Evolutionary conservation across 371 early-diverging fungal species (phyloP), one percentile per base, ranked within the genome.

Genomic region (Mucor lusitanicus): DNA sequence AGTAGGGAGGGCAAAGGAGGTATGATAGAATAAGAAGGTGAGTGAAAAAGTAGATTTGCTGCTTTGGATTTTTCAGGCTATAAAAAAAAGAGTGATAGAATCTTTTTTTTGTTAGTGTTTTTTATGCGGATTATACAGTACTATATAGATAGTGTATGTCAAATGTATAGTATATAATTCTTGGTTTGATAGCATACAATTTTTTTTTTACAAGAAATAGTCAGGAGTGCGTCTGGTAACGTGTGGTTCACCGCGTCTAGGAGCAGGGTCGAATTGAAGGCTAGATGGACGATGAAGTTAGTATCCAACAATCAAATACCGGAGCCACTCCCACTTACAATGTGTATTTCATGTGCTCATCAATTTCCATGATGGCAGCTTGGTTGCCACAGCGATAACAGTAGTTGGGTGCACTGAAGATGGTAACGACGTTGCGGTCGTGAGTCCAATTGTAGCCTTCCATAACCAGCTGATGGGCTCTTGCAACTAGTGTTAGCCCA

Each of bases 331-430:
- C 0, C n/a, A 84, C 90, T 78, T 86, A 95, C 93, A 94, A 94
- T 63, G 93, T 90, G 84, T 97, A 95, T 87, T 98, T 93, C 63
- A 94, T 83, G 61, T 89, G 87, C 77, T 98, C 97, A 72, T 96
- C 93, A 69, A 99, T 91, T 71, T 93, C 88, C 94, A 99, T 91
- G 63, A 99, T 95, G 28, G 97, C 93, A 25, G 99, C 99, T 46
- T 99, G 95, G 79, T 99, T 99, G 27, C 99, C 99, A 73, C 99
- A 99, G 60, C 99, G 91, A 80, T 99, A 99, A 83, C 99, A 99
- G 80, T 99, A 99, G 82, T 97, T 99, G 25, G 99, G 99, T 27
- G 99, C 99, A 82, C 94, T 94, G 77, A 99, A 99, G 62, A 99
- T 97, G 28, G 99, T 99, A 5, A 99, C 99, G 9, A 98, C 97